phyloP scores from a whole-genome alignment of 2,329 filamentous ascomycete genomes.

The Verticillium longisporum region DNA sequence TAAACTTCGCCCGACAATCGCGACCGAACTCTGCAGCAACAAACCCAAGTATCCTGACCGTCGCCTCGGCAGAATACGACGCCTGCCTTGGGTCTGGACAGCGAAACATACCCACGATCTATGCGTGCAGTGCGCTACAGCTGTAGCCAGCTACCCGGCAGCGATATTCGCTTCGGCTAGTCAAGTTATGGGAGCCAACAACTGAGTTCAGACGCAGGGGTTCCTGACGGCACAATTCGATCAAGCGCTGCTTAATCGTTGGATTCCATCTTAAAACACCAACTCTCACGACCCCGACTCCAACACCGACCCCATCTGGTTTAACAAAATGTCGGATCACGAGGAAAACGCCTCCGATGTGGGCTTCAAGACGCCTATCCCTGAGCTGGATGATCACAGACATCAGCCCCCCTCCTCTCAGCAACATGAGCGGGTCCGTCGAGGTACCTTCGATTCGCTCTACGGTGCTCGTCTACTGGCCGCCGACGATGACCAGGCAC shows the following conservation, averaged over 20 bases:
- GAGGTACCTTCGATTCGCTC: conserved; percentile 69
- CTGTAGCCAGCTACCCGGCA: neutral
- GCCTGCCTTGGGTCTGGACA: neutral
- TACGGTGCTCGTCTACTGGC: conserved; percentile 45
- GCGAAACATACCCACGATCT: neutral
- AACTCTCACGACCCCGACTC: no score
- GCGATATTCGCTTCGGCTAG: neutral
- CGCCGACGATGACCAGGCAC: conserved; percentile 15
- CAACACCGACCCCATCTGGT: neutral
- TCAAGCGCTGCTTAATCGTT: neutral
- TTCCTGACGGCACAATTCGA: neutral
- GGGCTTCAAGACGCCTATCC: conserved; percentile 67
- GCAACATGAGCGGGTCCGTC: conserved; percentile 52
- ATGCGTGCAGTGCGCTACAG: neutral
- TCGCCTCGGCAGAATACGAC: neutral
- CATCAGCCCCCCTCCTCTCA: conserved; percentile 56
- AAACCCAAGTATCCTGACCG: neutral
- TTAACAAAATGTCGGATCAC: conserved; percentile 57
- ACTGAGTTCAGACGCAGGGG: neutral
- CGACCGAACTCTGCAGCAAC: conserved; percentile 20
- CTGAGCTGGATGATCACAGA: conserved; percentile 84
- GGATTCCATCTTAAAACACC: neutral
- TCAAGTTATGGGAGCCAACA: conserved; percentile 3
- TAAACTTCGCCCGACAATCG: conserved; percentile 23
- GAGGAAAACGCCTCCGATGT: conserved; percentile 53